Evolutionary conservation across 805 yeast genomes (phyloP).

Genomic region (Yarrowia sp.): DNA sequence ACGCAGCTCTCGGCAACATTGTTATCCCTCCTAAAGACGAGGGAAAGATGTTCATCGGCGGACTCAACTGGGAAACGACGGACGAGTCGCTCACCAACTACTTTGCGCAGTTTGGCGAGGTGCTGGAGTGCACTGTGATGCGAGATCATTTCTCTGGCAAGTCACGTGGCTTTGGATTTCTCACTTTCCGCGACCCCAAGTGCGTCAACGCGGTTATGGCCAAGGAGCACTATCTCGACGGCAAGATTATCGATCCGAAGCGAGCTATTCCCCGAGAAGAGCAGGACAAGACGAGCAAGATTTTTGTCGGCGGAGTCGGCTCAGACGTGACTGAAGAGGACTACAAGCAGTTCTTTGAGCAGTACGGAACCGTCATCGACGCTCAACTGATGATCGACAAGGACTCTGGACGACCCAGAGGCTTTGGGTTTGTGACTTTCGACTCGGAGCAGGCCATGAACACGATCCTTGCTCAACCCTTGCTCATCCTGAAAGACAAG

Average conservation of each 20-base stretch:
- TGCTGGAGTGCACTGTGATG: slow-evolving; percentile 87
- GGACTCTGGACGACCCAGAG: slow-evolving; percentile 95
- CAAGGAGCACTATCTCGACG: slow-evolving; percentile 86
- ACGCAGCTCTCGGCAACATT: slow-evolving; percentile 42
- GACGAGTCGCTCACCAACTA: slow-evolving; percentile 82
- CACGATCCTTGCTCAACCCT: slow-evolving; percentile 76
- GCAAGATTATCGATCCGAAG: slow-evolving; percentile 95
- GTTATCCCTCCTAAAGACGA: slow-evolving; percentile 59
- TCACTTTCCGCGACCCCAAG: slow-evolving; percentile 76
- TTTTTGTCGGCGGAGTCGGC: slow-evolving; percentile 95
- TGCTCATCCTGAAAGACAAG: slow-evolving; percentile 79
- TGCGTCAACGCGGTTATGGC: slow-evolving; percentile 84
- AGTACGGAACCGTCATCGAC: slow-evolving; percentile 88
- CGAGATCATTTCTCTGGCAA: slow-evolving; percentile 82
- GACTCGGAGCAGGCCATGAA: slow-evolving; percentile 95
- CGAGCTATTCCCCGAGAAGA: slow-evolving; percentile 97
- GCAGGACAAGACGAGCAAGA: slow-evolving; percentile 94
- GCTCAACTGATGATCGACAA: slow-evolving; percentile 97
- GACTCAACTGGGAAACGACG: slow-evolving; percentile 96
- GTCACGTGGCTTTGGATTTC: slow-evolving; percentile 92
- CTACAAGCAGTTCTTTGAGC: slow-evolving; percentile 79
- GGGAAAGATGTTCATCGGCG: slow-evolving; percentile 94
- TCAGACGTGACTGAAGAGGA: slow-evolving; percentile 90
- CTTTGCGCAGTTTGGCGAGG: slow-evolving; percentile 85
- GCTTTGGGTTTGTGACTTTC: slow-evolving; percentile 94